Evolutionary conservation across 495 filamentous ascomycete genomes (phyloP), one percentile per base, ranked within the genome.

Genomic region (Tetracladium marchalianum): DNA sequence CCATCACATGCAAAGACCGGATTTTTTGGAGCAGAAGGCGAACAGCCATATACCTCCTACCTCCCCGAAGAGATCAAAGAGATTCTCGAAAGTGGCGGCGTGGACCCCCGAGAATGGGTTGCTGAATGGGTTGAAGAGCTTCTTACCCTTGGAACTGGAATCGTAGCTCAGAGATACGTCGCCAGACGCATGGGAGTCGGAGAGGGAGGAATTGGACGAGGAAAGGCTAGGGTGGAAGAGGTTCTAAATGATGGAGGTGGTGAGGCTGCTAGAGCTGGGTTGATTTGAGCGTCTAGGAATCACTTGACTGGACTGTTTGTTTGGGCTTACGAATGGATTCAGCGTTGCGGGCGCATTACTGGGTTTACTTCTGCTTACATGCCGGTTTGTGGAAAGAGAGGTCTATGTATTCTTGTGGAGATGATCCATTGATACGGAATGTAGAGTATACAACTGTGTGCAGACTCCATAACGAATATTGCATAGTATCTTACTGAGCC

Each of bases 41-140:
- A 52, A 18, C 15, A 38, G 32, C 48, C 41, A 42, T 9, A 41
- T 18, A 5, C 64, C 54, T 27, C 66, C 62, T 39, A 60, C 16
- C 66, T 92, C 8, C 92, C 90, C 2, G 82, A 84, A 17, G 85
- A 86, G 59, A 97, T 98, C 52, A 72, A 73, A 1, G 84, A 92
- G 61, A 93, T 97, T 50, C 76, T 97, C 46, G 80, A 90, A 57
- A 74, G 67, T 40, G 93, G 93, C 13, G 92, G 90, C 31, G 84
- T 96, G 2, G 92, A 98, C 61, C 92, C 92, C 0, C 72, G 92
- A 35, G 92, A 97, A 63, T 98, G 92, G 92, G 85, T 94, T 32
- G 81, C 90, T 0, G 93, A 97, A 62, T 98, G 92, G 92, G 75
- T 98, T 5, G 89, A 97, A 66, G 93, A 97, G 63, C 67, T 81